Evolutionary conservation across 1,139 yeast species (phyloP).

Genomic region (Spathaspora sp.): DNA sequence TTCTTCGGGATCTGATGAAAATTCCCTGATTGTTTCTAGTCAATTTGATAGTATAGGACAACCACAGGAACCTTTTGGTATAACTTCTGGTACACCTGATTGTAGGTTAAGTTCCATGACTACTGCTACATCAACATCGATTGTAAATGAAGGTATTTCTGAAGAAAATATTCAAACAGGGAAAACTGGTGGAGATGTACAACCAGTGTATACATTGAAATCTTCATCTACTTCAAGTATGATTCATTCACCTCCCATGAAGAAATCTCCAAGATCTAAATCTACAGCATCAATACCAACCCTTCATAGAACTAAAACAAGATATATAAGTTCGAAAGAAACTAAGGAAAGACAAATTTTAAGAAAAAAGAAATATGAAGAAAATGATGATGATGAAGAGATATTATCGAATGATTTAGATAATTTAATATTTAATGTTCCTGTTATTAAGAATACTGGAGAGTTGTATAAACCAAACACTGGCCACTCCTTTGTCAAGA

Average conservation of each 20-base stretch:
- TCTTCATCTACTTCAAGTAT: slow-evolving; percentile 12
- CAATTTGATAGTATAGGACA: slow-evolving; percentile 28
- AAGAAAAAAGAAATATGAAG: slow-evolving; percentile 45
- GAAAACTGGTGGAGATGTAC: neutral
- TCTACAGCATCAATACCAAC: slow-evolving; percentile 15
- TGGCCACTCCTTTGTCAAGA: neutral
- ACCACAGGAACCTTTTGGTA: neutral
- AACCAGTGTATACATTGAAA: slow-evolving; percentile 7
- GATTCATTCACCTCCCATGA: slow-evolving; percentile 1
- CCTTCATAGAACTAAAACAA: slow-evolving; percentile 35
- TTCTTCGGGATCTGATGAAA: slow-evolving; percentile 33
- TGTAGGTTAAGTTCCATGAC: slow-evolving; percentile 43
- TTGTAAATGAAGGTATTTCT: slow-evolving; percentile 1
- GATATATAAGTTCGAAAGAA: slow-evolving; percentile 36
- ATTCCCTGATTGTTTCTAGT: slow-evolving; percentile 33
- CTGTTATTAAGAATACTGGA: slow-evolving; percentile 39
- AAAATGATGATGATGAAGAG: slow-evolving; percentile 45
- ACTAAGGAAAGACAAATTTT: slow-evolving; percentile 39
- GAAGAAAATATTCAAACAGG: neutral
- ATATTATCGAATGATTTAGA: slow-evolving; percentile 39
- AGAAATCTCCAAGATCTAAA: slow-evolving; percentile 8
- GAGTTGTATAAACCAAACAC: slow-evolving; percentile 24
- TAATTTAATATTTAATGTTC: slow-evolving; percentile 43
- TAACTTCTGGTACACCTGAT: slow-evolving; percentile 17
- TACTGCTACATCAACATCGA: slow-evolving; percentile 9